Base-by-base conservation (phyloP, 2,329 filamentous ascomycete species). In the Exophiala sideris region DNA sequence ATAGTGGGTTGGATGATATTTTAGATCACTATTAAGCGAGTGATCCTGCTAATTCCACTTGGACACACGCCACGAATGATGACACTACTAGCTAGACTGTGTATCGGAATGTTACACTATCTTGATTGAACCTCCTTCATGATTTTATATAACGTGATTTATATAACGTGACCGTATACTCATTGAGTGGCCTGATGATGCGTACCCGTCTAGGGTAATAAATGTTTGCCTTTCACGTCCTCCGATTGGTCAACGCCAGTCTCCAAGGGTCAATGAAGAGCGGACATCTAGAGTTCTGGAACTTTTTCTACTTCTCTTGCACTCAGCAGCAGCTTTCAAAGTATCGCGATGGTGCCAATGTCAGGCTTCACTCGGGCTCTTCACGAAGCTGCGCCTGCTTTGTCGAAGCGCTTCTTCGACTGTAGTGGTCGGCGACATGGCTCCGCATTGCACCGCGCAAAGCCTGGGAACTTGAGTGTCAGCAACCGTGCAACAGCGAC, bases 331-430 rank as follows among this genome's bases (percentile, higher is more conserved):
- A 20, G 41, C 6, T 12, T 29, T 29, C 20, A 29, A 29, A 20
- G 14, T 20, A 24, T 29, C 1, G 32, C n/a, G 11, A 60, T 62
- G 60, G 51, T 58, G 32, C 40, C 59, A 12, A 42, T 35, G 10
- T 57, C 53, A 18, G 42, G 45, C 14, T 63, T 63, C 46, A 46
- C 48, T 12, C 56, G 54, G 42, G 56, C 52, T 12, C 60, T 63
- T 6, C 58, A 48, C 12, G 59, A 63, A 50, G 59, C 58, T 21
- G 59, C 61, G 16, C 61, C 61, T 7, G 47, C 50, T 21, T 47
- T 63, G 41, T 62, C 59, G 16, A 51, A 47, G 44, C 57, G 61
- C n/a, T 62, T 61, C 45, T 63, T 62, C 47, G 50, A 56, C 33
- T 62, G 58, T 42, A 50, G 48, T 18, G 33, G 48, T 36, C 57